Base-by-base conservation (phyloP, 306 rosid species). In the Arachis stenosperma region DNA sequence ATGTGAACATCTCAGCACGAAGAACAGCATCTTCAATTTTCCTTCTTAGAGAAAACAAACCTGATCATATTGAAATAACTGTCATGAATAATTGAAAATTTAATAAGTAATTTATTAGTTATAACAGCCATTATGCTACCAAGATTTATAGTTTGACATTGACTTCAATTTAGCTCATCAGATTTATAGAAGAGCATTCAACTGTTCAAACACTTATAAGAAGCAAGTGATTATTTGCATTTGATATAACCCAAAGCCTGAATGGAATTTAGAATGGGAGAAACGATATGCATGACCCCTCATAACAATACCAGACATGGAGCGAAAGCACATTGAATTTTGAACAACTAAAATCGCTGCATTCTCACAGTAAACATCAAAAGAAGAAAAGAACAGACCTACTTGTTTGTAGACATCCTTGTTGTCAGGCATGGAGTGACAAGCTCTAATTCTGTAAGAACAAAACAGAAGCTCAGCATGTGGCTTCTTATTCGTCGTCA, bases 11-110 rank as follows among this genome's bases (percentile, higher is more conserved):
- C 75, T 92, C 96, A 52, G 96, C 98, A 11, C 98, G 92, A 53
- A 74, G 84, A 67, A 89, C 92, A 5, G 92, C 79, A 71, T 89
- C 96, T 70, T 88, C 96, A 58, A 89, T 86, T 82, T 89, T 89
- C 90, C 84, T 89, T 75, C 82, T 88, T 55, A 89, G 79, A 33
- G 96, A 88, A 85, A 86, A 92, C 58, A 89, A 73, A 70, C 98
- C 96, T 86, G 82, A 47, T 46, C 40, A 76, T 40, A 29, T 50
- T 44, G 61, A 13, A 81, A 75, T 52, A 60, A 46, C 63, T 4
- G 55, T 67, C 69, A 61, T 62, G 70, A 79, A 60, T 54, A 55
- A 78, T 7, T 8, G 36, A 58, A 72, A 41, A 27, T 33, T 33
- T 33, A 71, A 56, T 8, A 67, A 61, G 61, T 48, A 67, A 74